Percentiles rank a stretch among this genome's conserved stretches.
Evolutionary conservation across 371 early-diverging fungal species (phyloP).

Genomic region (Aphelidium insulamus): DNA sequence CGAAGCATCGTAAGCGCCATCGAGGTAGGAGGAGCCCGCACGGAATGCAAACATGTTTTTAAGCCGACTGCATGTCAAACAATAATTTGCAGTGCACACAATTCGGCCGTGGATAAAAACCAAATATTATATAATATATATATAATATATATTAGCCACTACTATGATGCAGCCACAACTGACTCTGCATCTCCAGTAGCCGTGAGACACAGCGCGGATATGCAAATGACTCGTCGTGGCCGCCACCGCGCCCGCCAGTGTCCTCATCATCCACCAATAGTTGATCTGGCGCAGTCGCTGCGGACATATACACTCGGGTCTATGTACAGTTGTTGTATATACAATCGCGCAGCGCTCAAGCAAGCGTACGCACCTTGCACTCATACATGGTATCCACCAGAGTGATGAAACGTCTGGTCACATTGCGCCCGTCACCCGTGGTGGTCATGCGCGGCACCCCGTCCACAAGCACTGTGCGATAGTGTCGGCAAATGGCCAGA

Average conservation of each 20-base stretch:
- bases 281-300: not conserved
- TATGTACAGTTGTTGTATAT: not conserved
- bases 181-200: constrained; percentile 69
- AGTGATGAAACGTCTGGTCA: constrained; percentile 81
- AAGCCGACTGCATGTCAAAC: too few relatives aligned
- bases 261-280: not conserved
- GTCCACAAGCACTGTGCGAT: constrained; percentile 50
- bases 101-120: too few relatives aligned
- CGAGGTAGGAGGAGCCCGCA: too few relatives aligned
- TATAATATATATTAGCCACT: too few relatives aligned
- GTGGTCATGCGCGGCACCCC: constrained; percentile 63
- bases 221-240: constrained; percentile 89
- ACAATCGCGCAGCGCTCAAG: too few relatives aligned
- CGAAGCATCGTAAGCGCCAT: too few relatives aligned
- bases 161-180: constrained; percentile 22
- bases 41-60: too few relatives aligned
- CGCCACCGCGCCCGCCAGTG: constrained; percentile 6
- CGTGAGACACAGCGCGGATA: constrained; percentile 75
- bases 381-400: constrained; percentile 85
- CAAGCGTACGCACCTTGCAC: constrained; percentile 13
- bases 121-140: too few relatives aligned
- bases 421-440: constrained; percentile 44
- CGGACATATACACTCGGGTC: not conserved
- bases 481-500: constrained; percentile 42
- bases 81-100: too few relatives aligned